Base-by-base conservation (phyloP, 1,139 yeast species). In the Candida sanyaensis region DNA sequence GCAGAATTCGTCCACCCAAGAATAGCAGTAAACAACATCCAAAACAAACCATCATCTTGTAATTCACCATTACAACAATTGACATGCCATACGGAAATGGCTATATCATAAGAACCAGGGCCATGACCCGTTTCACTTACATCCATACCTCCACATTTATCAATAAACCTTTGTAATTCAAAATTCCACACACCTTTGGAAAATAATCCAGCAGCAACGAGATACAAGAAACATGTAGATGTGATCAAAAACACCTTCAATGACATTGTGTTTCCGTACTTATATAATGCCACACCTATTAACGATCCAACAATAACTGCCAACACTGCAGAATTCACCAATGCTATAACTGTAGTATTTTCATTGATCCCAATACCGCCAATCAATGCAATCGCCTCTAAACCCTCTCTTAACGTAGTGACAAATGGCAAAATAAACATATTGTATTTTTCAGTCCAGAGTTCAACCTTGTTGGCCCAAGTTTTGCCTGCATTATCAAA, bases 1-100 rank as follows among this genome's bases (percentile, higher is more conserved):
- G 80, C 80, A 41, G 77, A 71, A 55, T 75, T 75, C 5, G 79
- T 74, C 80, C 80, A 75, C 10, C 80, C 80, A 45, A 75, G 66
- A 34, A 75, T 58, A 6, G 79, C 79, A 4, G 78, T 73, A 39
- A 69, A 62, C 34, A 74, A 57, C 78, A 75, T 73, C 79, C 79
- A 75, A 43, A 65, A 63, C 6, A 68, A 61, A 1, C 79, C 79
- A 52, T 74, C 79, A 9, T 73, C 77, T 50, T 74, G 75, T 41
- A 73, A 53, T 54, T 67, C 70, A 9, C 77, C 77, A 52, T 74
- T 74, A 51, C 79, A 75, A 51, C 80, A 75, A 55, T 75, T 73
- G 10, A 75, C 78, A 53, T 75, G 80, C 80, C 28, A 26, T 5
- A 37, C 41, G 12, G 41, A 37, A 11, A 37, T 59, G 28, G 57